Evolutionary conservation across 805 yeast genomes (phyloP), one percentile per base, ranked within the genome.

Genomic region (Blastobotrys parvus): DNA sequence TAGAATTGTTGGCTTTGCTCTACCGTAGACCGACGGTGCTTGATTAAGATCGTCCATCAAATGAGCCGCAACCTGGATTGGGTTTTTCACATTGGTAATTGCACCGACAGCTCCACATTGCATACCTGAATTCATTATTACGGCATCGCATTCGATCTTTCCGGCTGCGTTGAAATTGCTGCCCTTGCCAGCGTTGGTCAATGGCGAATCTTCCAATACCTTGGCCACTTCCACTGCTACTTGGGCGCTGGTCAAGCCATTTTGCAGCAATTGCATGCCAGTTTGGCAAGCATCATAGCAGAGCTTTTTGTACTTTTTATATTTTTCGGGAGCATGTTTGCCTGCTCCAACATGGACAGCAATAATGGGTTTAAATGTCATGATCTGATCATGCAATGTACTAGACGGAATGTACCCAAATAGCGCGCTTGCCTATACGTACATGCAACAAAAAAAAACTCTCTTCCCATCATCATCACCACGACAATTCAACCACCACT

Each of bases 171-270:
- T 64, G 33, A 64, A 49, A 35, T 66, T 64, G 11, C 70, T 63
- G n/a, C 70, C 69, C 4, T 41, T 36, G 2, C 71, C 72, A 2
- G 69, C 63, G 46, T 68, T 68, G 4, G 69, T 65, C 30, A 59
- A 38, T 17, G 52, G 53, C 2, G 59, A 52, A 37, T 60, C 57
- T 41, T 68, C 72, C 8, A 68, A 53, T 15, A 55, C 8, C 6
- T 49, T 23, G n/a, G 64, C 59, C 6, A 56, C 56, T 2, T 27
- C 43, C 4, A 51, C 46, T 19, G 55, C 57, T 1, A 52, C 60
- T n/a, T 43, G 43, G n/a, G 39, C 41, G 3, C 56, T 42, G 4
- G 45, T 10, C 3, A 10, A 33, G 11, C 55, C 54, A 1, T 35
- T 34, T 3, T 27, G 17, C n/a, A 61, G 53, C 22, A 46, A 39